Percentiles rank a stretch among this genome's conserved stretches.
Conservation (phyloP, 371 early-diverging fungal genomes). For the Cokeromyces recurvatus region DNA sequence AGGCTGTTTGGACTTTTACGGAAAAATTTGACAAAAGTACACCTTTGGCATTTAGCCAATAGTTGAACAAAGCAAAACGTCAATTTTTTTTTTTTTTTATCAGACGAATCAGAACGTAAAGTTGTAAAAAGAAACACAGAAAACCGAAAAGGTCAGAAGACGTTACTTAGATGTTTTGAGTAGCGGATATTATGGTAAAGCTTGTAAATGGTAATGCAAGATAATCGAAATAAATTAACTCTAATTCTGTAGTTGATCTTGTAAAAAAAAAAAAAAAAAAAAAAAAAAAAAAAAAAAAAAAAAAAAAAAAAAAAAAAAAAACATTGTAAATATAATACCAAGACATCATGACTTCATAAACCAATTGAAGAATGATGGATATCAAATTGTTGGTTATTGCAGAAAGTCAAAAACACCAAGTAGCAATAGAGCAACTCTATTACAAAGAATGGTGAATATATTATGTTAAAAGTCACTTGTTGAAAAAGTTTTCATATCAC, state of each 20-base stretch:
- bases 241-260: too few species aligned
- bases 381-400: constrained; percentile 6
- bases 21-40: constrained; percentile 7
- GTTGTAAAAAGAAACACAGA: neutral
- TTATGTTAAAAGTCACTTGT: constrained; percentile 7
- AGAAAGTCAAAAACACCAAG: constrained; percentile 8
- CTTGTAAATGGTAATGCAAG: constrained; percentile 3
- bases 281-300: too few species aligned
- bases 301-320: too few species aligned
- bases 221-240: too few species aligned
- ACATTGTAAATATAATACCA: too few species aligned
- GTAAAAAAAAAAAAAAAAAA: too few species aligned
- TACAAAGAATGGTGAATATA: constrained; percentile 10
- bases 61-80: constrained; percentile 14
- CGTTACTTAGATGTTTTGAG: constrained; percentile 5
- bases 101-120: constrained; percentile 1
- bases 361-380: constrained; percentile 10
- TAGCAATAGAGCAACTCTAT: constrained; percentile 3
- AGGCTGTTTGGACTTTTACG: constrained; percentile 3
- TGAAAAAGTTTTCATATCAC: constrained; percentile 7
- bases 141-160: constrained; percentile 7
- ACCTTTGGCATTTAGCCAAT: constrained; percentile 12
- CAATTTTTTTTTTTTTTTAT: too few species aligned
- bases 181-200: constrained; percentile 8
- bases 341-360: constrained; percentile 5